A percentile compares a stretch with the other conserved stretches of the same genome.
Conservation (phyloP, 306 rosid species). For the Cucurbita ficifolia region DNA sequence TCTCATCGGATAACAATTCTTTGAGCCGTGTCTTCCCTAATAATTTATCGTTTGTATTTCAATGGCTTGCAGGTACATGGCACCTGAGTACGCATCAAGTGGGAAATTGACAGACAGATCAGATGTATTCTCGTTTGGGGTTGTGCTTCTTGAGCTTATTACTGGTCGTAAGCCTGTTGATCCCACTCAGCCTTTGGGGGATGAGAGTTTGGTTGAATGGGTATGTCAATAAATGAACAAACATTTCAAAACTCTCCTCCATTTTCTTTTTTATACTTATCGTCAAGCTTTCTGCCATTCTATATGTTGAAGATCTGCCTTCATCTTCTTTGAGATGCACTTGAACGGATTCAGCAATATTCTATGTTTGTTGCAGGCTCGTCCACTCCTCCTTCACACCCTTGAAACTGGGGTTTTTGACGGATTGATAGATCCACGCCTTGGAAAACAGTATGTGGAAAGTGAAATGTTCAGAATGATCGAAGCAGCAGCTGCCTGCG, state of each 20-base stretch:
- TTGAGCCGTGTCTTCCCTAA: neutral
- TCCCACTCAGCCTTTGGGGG: constrained; percentile 62
- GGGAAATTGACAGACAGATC: constrained; percentile 93
- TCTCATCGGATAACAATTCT: neutral
- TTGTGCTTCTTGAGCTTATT: constrained; percentile 75
- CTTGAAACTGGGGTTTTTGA: constrained; percentile 47
- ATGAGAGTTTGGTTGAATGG: constrained; percentile 98
- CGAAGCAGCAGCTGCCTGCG: constrained; percentile 90
- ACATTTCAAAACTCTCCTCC: neutral
- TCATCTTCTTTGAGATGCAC: neutral
- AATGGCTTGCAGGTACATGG: constrained; percentile 53
- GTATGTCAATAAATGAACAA: constrained; percentile 26
- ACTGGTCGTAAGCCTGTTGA: constrained; percentile 91
- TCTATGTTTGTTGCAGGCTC: constrained; percentile 40
- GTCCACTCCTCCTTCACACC: constrained; percentile 57
- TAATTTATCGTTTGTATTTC: neutral
- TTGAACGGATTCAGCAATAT: neutral
- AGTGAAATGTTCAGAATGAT: constrained; percentile 69
- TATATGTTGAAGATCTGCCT: neutral
- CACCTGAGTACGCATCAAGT: constrained; percentile 92
- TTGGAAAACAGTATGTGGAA: constrained; percentile 40
- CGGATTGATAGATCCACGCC: constrained; percentile 55
- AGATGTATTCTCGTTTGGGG: constrained; percentile 93
- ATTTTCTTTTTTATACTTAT: no score
- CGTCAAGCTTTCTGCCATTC: neutral